A percentile compares a stretch with the other conserved stretches of the same genome.
phyloP scores from a whole-genome alignment of 2,329 filamentous ascomycete species.

The Xylariaceae sp. region DNA sequence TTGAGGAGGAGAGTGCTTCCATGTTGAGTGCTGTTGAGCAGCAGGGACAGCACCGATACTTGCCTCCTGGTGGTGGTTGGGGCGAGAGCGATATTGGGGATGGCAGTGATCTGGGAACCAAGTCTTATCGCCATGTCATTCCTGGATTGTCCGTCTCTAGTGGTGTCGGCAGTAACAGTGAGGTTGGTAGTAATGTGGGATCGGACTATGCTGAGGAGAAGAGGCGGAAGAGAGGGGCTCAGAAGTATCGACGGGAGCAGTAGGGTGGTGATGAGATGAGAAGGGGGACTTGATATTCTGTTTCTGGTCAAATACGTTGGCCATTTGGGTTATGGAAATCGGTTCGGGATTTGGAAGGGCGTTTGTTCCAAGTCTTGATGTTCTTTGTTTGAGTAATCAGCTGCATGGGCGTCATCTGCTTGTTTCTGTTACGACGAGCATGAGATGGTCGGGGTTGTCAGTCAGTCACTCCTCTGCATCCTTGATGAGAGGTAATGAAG shows the following conservation, averaged over 20 bases:
- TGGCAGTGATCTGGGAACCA: constrained; percentile 51
- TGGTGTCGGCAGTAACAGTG: constrained; percentile 15
- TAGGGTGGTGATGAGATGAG: background rate
- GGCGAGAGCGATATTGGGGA: constrained; percentile 37
- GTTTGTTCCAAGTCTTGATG: too few relatives aligned
- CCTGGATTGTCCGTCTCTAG: constrained; percentile 43
- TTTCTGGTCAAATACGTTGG: too few relatives aligned
- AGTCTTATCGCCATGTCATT: constrained; percentile 54
- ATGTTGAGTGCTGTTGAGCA: constrained; percentile 18
- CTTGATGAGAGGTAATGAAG: too few relatives aligned
- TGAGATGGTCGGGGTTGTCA: too few relatives aligned
- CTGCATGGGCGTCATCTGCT: too few relatives aligned
- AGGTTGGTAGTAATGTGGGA: constrained; percentile 10
- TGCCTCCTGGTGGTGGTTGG: constrained; percentile 34
- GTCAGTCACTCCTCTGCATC: too few relatives aligned
- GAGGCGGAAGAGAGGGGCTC: constrained; percentile 36
- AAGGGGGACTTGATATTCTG: background rate
- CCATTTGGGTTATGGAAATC: too few relatives aligned
- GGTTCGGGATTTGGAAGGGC: too few relatives aligned
- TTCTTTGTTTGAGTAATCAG: too few relatives aligned
- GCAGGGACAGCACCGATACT: constrained; percentile 21
- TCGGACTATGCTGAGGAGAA: constrained; percentile 42
- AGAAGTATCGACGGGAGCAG: constrained; percentile 10
- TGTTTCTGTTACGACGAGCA: too few relatives aligned
- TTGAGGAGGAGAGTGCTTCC: constrained; percentile 22